phyloP scores from a whole-genome alignment of 805 yeast species.

The Yarrowia sp. region DNA sequence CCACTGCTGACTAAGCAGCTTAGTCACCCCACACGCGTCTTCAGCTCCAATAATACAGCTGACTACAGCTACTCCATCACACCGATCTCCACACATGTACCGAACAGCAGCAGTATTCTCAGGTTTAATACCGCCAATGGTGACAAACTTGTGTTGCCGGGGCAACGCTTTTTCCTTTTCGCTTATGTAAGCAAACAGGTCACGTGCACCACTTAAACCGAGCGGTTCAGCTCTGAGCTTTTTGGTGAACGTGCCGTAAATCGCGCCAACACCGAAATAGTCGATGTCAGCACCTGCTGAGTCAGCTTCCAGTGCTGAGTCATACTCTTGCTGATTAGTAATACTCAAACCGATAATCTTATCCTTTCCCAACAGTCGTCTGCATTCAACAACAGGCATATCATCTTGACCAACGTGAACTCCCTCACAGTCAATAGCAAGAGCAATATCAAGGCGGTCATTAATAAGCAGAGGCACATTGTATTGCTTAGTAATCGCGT shows the following conservation, averaged over 20 bases:
- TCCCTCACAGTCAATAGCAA: slow-evolving; percentile 87
- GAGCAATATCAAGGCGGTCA: slow-evolving; percentile 83
- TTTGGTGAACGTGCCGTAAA: slow-evolving; percentile 73
- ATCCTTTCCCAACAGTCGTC: slow-evolving; percentile 61
- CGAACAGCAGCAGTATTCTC: slow-evolving; percentile 57
- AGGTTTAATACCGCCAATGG: slow-evolving; percentile 76
- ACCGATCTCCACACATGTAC: slow-evolving; percentile 36
- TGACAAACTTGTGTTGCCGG: slow-evolving; percentile 56
- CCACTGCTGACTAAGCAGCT: slow-evolving; percentile 37
- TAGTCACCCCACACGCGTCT: slow-evolving; percentile 55
- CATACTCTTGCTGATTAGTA: slow-evolving; percentile 52
- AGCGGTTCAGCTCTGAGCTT: slow-evolving; percentile 54
- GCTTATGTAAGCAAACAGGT: slow-evolving; percentile 50
- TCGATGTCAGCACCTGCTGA: slow-evolving; percentile 47
- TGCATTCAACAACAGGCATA: slow-evolving; percentile 58
- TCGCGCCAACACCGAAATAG: slow-evolving; percentile 82
- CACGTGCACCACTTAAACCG: slow-evolving; percentile 67
- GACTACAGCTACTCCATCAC: slow-evolving; percentile 85
- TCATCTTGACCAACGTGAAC: slow-evolving; percentile 93
- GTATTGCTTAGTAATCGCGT: slow-evolving; percentile 55
- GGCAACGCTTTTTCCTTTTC: slow-evolving; percentile 34
- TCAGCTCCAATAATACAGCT: slow-evolving; percentile 73
- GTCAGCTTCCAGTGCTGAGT: slow-evolving; percentile 45
- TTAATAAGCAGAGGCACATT: slow-evolving; percentile 79
- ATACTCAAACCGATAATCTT: slow-evolving; percentile 82